phyloP scores from a whole-genome alignment of 768 basidiomycete genomes.

The Hypholoma fasciculare region DNA sequence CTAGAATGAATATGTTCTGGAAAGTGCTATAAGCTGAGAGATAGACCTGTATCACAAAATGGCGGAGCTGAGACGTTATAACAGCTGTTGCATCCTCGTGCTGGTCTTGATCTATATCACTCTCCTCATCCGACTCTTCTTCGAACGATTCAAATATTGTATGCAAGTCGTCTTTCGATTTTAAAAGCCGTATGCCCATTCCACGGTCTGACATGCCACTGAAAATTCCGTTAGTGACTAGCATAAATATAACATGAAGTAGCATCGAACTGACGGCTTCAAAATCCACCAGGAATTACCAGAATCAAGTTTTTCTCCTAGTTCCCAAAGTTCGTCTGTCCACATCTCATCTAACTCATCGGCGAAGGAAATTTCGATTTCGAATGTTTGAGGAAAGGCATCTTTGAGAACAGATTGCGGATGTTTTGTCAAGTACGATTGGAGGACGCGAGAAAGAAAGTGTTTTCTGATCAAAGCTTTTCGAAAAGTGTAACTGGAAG shows the following conservation, averaged over 20 bases:
- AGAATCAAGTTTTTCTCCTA: conserved; percentile 60
- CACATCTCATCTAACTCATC: conserved; percentile 96
- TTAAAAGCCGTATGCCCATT: conserved; percentile 91
- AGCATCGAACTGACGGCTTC: conserved; percentile 64
- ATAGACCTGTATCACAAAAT: conserved; percentile 93
- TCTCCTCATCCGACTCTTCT: conserved; percentile 58
- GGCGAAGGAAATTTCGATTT: conserved; percentile 82
- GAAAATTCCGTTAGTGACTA: neutral
- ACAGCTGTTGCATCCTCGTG: conserved; percentile 49
- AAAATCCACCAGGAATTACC: conserved; percentile 83
- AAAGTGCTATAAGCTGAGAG: neutral
- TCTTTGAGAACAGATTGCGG: conserved; percentile 13
- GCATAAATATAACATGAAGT: conserved; percentile 2
- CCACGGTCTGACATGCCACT: conserved; percentile 94
- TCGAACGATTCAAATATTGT: conserved; percentile 85
- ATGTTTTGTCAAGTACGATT: conserved; percentile 53
- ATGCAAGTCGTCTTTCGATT: conserved; percentile 68
- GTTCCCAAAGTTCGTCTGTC: conserved; percentile 90
- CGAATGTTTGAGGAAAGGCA: conserved; percentile 74
- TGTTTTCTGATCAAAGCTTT: conserved; percentile 96
- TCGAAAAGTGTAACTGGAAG: conserved; percentile 86
- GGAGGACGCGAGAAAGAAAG: conserved; percentile 76
- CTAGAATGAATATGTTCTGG: neutral
- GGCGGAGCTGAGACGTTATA: conserved; percentile 83
- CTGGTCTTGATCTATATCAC: conserved; percentile 36